Evolutionary conservation across 2,329 filamentous ascomycete genomes (phyloP).

Genomic region (Aureobasidium melanogenum): DNA sequence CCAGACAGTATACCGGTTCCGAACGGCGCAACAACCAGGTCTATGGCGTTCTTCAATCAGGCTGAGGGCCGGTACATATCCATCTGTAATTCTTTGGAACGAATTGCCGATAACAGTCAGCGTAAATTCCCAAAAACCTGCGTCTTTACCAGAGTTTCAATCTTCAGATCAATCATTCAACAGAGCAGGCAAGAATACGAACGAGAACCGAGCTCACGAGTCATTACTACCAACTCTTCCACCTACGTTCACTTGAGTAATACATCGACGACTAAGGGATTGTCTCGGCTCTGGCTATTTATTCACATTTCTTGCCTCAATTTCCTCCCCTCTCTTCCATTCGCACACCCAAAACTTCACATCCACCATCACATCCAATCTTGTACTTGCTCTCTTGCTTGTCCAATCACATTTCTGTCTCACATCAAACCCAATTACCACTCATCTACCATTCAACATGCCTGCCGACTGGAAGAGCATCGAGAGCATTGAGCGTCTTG

Average conservation of each 20-base stretch:
- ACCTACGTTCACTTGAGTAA: background rate
- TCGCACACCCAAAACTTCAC: background rate
- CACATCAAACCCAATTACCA: background rate
- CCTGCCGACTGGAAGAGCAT: constrained; percentile 6
- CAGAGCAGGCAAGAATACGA: background rate
- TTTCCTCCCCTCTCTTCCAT: background rate
- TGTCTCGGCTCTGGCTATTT: background rate
- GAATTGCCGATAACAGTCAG: too few relatives aligned
- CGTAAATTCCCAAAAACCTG: too few relatives aligned
- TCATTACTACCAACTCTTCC: background rate
- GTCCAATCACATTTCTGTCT: background rate
- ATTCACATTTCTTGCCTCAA: background rate
- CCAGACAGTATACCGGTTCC: too few relatives aligned
- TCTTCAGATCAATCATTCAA: background rate
- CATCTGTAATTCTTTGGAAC: too few relatives aligned
- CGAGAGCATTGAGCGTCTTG: background rate
- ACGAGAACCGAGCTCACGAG: background rate
- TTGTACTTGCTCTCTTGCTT: background rate
- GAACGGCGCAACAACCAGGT: too few relatives aligned
- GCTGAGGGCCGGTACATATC: too few relatives aligned
- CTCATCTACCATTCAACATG: background rate
- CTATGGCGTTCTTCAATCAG: too few relatives aligned
- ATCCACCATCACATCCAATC: background rate
- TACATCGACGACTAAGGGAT: background rate
- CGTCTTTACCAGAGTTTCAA: too few relatives aligned